Percentiles rank a stretch among this genome's conserved stretches.
phyloP scores from a whole-genome alignment of 2,329 filamentous ascomycete species.

The Hysterium pulicare region DNA sequence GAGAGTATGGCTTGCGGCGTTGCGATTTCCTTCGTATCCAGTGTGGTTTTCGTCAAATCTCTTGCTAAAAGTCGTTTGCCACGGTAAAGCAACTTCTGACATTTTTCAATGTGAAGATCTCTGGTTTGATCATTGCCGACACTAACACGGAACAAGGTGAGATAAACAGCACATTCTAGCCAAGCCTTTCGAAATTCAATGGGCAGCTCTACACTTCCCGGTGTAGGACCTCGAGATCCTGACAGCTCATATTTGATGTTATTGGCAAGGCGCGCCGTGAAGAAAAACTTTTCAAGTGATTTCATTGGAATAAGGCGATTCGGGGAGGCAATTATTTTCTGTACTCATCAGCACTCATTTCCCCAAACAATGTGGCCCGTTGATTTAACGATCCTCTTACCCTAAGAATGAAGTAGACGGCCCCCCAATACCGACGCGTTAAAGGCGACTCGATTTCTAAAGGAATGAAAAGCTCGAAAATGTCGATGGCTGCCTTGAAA shows the following conservation, averaged over 20 bases:
- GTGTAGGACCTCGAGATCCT: neutral
- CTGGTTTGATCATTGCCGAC: neutral
- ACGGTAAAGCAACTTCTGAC: neutral
- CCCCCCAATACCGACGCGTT: neutral
- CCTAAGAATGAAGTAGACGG: neutral
- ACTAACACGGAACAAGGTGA: neutral
- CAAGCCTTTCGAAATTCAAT: neutral
- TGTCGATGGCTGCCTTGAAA: neutral
- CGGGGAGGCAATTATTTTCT: neutral
- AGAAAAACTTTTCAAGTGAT: neutral
- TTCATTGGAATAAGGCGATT: neutral
- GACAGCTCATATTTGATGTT: neutral
- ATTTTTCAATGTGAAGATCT: slow-evolving; percentile 1
- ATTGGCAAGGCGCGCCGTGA: neutral
- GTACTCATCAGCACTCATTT: neutral
- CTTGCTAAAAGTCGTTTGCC: neutral
- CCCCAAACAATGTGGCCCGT: too few species aligned
- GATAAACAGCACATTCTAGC: neutral
- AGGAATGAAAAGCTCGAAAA: neutral
- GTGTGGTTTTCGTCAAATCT: neutral
- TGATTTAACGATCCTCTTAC: neutral
- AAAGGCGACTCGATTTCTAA: neutral
- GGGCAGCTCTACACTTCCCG: neutral
- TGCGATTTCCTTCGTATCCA: neutral
- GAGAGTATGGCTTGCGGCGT: neutral